Conservation (phyloP, 495 filamentous ascomycete species). For the Lentithecium fluviatile region DNA sequence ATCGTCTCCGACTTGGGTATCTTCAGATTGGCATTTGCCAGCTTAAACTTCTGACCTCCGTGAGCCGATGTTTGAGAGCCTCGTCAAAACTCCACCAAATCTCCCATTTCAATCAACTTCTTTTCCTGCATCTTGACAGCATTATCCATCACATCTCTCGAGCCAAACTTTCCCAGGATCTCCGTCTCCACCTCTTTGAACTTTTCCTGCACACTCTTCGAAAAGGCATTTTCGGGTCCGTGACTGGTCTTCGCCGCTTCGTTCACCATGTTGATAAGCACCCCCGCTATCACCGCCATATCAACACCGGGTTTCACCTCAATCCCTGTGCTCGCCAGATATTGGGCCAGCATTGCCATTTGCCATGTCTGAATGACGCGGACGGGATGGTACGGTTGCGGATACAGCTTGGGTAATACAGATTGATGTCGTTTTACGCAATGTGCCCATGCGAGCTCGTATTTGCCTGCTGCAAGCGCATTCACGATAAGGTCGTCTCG, state of each 20-base stretch:
- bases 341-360: constrained; percentile 38
- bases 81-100: constrained; percentile 20
- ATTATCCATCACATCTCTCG: neutral
- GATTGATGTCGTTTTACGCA: constrained; percentile 35
- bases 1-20: no score
- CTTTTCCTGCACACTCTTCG: constrained; percentile 36
- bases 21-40: no score
- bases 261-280: constrained; percentile 37
- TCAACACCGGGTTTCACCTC: constrained; percentile 29
- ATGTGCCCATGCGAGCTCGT: constrained; percentile 23
- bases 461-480: constrained; percentile 21
- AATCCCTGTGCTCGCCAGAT: constrained; percentile 26
- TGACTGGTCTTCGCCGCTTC: constrained; percentile 39
- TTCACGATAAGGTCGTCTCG: constrained; percentile 39
- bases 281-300: constrained; percentile 34
- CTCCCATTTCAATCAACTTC: constrained; percentile 20
- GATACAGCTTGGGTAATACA: constrained; percentile 40
- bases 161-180: constrained; percentile 11
- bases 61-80: neutral
- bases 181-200: constrained; percentile 25
- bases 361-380: constrained; percentile 43
- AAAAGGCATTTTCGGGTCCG: constrained; percentile 38
- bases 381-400: constrained; percentile 39
- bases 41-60: neutral
- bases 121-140: constrained; percentile 10